phyloP scores from a whole-genome alignment of 345 rosid species.

The rapeseed (Brassica napus) region Da-Ae NC_063449.1:4306501-4307000 shows the following conservation, averaged over 20 bases:
- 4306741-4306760: constrained; percentile 98
- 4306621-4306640: constrained; percentile 88
- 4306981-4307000: constrained; percentile 87
- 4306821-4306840: constrained; percentile 87
- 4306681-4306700: constrained; percentile 98
- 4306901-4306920: neutral
- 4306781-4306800: constrained; percentile 96
- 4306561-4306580: neutral
- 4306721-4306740: constrained; percentile 89
- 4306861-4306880: constrained; percentile 91
- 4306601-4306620: constrained; percentile 84
- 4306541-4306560: constrained; percentile 3
- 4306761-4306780: constrained; percentile 88
- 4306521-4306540: constrained; percentile 94
- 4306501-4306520: constrained; percentile 90
- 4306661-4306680: constrained; percentile 84
- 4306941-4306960: constrained; percentile 23
- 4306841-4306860: constrained; percentile 84
- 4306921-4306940: constrained; percentile 2
- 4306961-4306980: constrained; percentile 96
- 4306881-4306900: neutral
- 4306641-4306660: constrained; percentile 81
- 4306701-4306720: constrained; percentile 85
- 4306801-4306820: constrained; percentile 92
- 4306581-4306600: neutral